Base-by-base conservation (phyloP, 2,329 filamentous ascomycete species). In the Rhynchosporium secalis region DNA sequence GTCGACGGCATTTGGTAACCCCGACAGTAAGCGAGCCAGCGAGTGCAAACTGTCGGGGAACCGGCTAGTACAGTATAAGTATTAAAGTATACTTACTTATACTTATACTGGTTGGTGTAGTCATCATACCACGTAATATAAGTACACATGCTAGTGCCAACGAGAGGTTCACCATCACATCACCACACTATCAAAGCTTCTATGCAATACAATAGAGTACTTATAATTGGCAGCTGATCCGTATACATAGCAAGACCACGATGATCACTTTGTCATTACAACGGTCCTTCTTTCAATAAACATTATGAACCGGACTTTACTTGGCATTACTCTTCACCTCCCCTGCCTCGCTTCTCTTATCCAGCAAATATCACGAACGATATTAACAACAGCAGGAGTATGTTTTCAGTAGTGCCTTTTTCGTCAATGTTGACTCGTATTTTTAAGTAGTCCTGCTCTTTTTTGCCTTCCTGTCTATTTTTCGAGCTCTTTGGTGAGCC, bases 41-140 rank as follows among this genome's bases (percentile, higher is more conserved):
- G n/a, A n/a, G n/a, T n/a, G n/a, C n/a, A n/a, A n/a, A n/a, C n/a
- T n/a, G n/a, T n/a, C n/a, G n/a, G n/a, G n/a, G n/a, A n/a, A n/a
- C n/a, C n/a, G n/a, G n/a, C n/a, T n/a, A n/a, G n/a, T 20, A 20
- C 20, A 20, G 20, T 20, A 20, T 20, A 20, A 20, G 20, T 20
- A 20, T 20, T n/a, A n/a, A n/a, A n/a, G n/a, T n/a, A n/a, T n/a
- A 20, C 20, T 20, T 20, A 20, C 20, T 20, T 20, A 20, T 20
- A 20, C 20, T 20, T 20, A 20, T 20, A 20, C 20, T 20, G 20
- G 20, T 20, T 20, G 40, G 26, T 60, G 46, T 45, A 40, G 33
- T 51, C 48, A 58, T 55, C 43, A 26, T 46, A 46, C 33, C 33
- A 36, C 43, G 43, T 46, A 46, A 26, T n/a, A 46, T n/a, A 26